Percentiles rank a stretch among this genome's conserved stretches.
Conservation (phyloP, 176 grass and related monocot species). For the Aegilops umbellulata region DNA sequence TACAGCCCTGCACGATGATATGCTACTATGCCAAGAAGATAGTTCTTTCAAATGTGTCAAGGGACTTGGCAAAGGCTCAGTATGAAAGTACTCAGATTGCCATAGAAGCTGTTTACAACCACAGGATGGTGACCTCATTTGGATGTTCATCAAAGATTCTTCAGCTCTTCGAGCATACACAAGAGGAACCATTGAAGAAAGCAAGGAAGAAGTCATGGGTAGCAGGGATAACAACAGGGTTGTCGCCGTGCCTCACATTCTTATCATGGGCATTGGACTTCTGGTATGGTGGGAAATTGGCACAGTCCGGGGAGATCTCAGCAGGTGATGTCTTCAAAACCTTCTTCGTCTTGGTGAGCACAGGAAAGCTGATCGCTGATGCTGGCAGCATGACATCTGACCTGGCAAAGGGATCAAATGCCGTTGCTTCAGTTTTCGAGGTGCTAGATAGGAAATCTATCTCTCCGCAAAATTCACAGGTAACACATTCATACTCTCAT, state of each 20-base stretch:
- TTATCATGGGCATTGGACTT: slow-evolving; percentile 97
- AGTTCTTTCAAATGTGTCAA: slow-evolving; percentile 87
- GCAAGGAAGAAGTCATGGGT: slow-evolving; percentile 94
- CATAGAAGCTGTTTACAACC: slow-evolving; percentile 94
- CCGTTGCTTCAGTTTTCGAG: slow-evolving; percentile 95
- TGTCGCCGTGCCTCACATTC: slow-evolving; percentile 89
- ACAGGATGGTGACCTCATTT: slow-evolving; percentile 97
- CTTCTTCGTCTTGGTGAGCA: slow-evolving; percentile 97
- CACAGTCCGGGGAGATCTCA: slow-evolving; percentile 78
- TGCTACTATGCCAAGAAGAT: slow-evolving; percentile 95
- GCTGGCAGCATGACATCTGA: slow-evolving; percentile 99
- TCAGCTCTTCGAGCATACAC: slow-evolving; percentile 72
- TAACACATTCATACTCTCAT: slow-evolving; percentile 20
- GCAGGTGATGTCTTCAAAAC: slow-evolving; percentile 97
- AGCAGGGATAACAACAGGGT: slow-evolving; percentile 80
- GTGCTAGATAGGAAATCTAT: slow-evolving; percentile 89
- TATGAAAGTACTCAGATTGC: slow-evolving; percentile 95
- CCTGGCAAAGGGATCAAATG: slow-evolving; percentile 90
- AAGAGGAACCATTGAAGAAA: slow-evolving; percentile 76
- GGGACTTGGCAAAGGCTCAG: slow-evolving; percentile 83
- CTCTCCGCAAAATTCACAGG: slow-evolving; percentile 58
- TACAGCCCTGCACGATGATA: slow-evolving; percentile 86
- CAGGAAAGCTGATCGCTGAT: slow-evolving; percentile 94
- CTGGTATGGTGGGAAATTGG: slow-evolving; percentile 95
- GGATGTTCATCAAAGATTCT: slow-evolving; percentile 77